phyloP scores from a whole-genome alignment of 1,284 basidiomycete species.

The Kwoniella shivajii region DNA sequence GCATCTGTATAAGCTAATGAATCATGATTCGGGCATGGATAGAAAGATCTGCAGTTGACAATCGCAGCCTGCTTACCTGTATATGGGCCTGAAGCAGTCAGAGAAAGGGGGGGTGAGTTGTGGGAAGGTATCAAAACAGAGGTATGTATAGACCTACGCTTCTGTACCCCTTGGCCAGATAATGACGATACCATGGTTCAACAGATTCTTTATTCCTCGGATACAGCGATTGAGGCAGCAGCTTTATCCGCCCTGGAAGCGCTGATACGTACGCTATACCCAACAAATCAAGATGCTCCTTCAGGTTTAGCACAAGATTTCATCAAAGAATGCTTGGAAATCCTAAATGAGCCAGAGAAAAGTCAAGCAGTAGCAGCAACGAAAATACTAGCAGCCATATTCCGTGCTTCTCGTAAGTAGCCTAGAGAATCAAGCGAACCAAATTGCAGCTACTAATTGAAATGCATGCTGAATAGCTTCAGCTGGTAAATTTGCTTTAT shows the following conservation, averaged over 20 bases:
- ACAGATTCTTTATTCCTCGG: constrained; percentile 88
- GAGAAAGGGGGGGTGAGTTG: constrained; percentile 68
- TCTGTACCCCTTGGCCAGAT: not conserved
- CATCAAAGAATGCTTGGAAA: constrained; percentile 74
- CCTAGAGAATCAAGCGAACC: too few relatives aligned
- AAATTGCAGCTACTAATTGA: too few relatives aligned
- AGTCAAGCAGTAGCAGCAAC: constrained; percentile 81
- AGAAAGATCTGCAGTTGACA: constrained; percentile 81
- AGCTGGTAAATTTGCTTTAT: constrained; percentile 68
- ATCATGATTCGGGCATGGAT: constrained; percentile 3
- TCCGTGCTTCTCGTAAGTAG: constrained; percentile 71
- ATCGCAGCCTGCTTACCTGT: constrained; percentile 75
- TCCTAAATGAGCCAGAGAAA: constrained; percentile 86
- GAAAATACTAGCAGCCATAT: constrained; percentile 74
- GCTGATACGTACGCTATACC: constrained; percentile 72
- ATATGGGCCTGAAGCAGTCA: constrained; percentile 69
- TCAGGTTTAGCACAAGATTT: constrained; percentile 70
- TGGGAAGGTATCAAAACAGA: constrained; percentile 89
- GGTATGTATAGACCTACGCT: constrained; percentile 56
- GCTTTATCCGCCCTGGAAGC: constrained; percentile 71
- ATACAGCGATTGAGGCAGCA: constrained; percentile 68
- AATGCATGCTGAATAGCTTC: constrained; percentile 59
- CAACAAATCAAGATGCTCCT: constrained; percentile 47
- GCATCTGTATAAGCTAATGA: not conserved
- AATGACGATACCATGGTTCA: constrained; percentile 1